These are phyloP conservation scores for Penicillium silybi DNA, from an alignment of 495 filamentous ascomycete genomes.

Conservation along the genomic window DNA sequence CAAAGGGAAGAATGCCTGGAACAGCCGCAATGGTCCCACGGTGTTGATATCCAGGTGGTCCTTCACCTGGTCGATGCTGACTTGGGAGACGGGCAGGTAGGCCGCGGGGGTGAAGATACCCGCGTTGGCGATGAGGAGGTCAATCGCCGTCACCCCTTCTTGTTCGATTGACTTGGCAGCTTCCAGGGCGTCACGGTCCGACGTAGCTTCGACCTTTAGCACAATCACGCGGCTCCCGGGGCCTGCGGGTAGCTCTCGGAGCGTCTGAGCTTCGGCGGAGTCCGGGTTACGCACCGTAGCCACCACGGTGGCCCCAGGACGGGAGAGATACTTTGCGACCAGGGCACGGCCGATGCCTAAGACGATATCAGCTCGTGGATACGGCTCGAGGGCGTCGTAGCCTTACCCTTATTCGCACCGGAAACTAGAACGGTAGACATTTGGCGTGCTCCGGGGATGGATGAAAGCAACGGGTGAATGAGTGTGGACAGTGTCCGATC, in stretches of 20 bases:
- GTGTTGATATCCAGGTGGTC: background rate
- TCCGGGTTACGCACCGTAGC: background rate
- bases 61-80: background rate
- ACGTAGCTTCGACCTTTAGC: background rate
- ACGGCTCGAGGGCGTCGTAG: too few species aligned
- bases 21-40: background rate
- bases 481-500: too few species aligned
- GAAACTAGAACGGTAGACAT: constrained; percentile 21
- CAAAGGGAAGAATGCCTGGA: background rate
- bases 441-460: too few species aligned
- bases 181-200: background rate
- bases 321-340: constrained; percentile 29
- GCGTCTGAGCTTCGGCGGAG: background rate
- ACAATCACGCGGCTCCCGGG: background rate
- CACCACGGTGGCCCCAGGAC: background rate
- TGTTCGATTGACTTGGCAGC: background rate
- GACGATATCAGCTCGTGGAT: too few species aligned
- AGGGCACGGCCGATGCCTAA: constrained; percentile 44
- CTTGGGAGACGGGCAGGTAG: background rate
- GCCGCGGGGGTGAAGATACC: background rate
- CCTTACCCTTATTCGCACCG: constrained; percentile 18
- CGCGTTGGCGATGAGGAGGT: background rate
- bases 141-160: background rate
- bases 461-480: too few species aligned
- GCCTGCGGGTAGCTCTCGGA: background rate